These are phyloP conservation scores for Saccharomycopsis lassenensis DNA, from an alignment of 805 yeast genomes.

Conservation along the genomic window DNA sequence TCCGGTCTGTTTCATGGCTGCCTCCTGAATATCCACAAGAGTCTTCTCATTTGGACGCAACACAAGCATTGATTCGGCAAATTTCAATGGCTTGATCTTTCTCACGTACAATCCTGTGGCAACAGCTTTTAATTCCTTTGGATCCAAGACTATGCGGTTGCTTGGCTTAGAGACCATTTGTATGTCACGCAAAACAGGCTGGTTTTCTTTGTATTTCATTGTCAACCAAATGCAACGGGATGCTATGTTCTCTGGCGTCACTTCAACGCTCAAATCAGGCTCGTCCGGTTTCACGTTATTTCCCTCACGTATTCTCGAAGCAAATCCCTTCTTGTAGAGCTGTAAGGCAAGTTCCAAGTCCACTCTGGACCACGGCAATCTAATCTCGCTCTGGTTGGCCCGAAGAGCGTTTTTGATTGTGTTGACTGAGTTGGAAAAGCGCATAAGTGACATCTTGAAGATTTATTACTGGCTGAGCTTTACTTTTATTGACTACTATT, in stretches of 20 bases:
- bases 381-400: slow-evolving; percentile 62
- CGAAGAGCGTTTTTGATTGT: slow-evolving; percentile 82
- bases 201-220: slow-evolving; percentile 72
- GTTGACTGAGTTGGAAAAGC: slow-evolving; percentile 73
- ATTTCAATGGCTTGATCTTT: slow-evolving; percentile 68
- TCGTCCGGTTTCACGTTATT: slow-evolving; percentile 74
- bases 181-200: slow-evolving; percentile 64
- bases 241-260: slow-evolving; percentile 78
- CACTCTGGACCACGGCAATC: slow-evolving; percentile 72
- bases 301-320: slow-evolving; percentile 77
- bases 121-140: slow-evolving; percentile 56
- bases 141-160: slow-evolving; percentile 53
- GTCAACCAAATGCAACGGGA: slow-evolving; percentile 88
- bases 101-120: slow-evolving; percentile 70
- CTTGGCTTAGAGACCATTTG: slow-evolving; percentile 78
- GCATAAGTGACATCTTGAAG: slow-evolving; percentile 83
- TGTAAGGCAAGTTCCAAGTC: slow-evolving; percentile 79
- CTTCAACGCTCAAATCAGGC: slow-evolving; percentile 46
- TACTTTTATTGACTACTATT: too few species aligned
- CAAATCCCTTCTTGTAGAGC: slow-evolving; percentile 82
- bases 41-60: slow-evolving; percentile 33
- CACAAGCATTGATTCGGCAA: slow-evolving; percentile 81
- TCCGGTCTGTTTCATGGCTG: slow-evolving; percentile 55
- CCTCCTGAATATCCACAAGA: slow-evolving; percentile 75
- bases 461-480: too few species aligned